A percentile compares a stretch with the other conserved stretches of the same genome.
Conservation (phyloP, 2,329 filamentous ascomycete species). For the Akanthomyces lecanii region DNA sequence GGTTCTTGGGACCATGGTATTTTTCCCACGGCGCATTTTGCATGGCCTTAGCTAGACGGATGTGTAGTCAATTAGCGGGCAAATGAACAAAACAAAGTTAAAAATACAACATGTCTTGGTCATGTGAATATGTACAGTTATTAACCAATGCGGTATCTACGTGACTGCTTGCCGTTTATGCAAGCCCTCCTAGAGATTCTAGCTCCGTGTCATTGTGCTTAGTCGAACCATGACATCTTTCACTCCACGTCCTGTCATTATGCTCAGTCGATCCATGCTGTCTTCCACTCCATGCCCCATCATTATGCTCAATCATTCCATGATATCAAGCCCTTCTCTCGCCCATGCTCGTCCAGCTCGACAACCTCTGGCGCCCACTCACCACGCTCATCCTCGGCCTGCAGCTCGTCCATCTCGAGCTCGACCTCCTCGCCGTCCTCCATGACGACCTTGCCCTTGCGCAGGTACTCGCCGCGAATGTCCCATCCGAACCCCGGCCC, state of each 20-base stretch:
- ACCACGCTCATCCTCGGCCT: constrained; percentile 51
- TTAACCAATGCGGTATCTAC: background rate
- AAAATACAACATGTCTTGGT: background rate
- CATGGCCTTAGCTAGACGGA: constrained; percentile 17
- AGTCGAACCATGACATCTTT: too few relatives aligned
- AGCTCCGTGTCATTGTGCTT: too few relatives aligned
- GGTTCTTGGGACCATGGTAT: constrained; percentile 2
- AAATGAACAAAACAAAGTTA: constrained; percentile 15
- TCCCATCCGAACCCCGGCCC: constrained; percentile 52
- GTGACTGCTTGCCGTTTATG: background rate
- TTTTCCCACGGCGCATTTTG: constrained; percentile 15
- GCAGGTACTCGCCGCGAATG: constrained; percentile 45
- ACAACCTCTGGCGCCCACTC: constrained; percentile 52
- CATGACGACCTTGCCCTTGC: constrained; percentile 45
- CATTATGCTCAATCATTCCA: constrained; percentile 29
- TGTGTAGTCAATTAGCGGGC: constrained; percentile 11
- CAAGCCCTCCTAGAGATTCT: background rate
- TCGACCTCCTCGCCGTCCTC: constrained; percentile 51
- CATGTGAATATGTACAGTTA: background rate
- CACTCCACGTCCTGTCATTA: too few relatives aligned
- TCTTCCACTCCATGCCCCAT: too few relatives aligned
- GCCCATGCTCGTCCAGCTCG: constrained; percentile 48
- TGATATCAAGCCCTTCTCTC: constrained; percentile 48
- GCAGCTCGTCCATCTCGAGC: constrained; percentile 45
- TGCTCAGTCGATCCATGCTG: constrained; percentile 31